Evolutionary conservation across 257 asterid species (phyloP), one percentile per base, ranked within the genome.

Genomic region (Solanum appendiculatum): DNA sequence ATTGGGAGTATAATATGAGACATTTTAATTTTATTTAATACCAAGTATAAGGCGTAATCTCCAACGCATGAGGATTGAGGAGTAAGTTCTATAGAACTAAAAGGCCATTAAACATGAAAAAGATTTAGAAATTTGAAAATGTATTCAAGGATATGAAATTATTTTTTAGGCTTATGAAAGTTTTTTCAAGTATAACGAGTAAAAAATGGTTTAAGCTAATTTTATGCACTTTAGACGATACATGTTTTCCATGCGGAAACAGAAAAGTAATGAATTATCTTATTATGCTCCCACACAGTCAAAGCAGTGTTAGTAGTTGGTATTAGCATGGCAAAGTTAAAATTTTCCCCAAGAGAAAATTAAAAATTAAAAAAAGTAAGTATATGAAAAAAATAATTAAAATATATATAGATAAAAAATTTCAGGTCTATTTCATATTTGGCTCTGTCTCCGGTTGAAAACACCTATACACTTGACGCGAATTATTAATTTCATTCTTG

Each of bases 381-480:
- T 21, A 8, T 8, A 20, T 56, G n/a, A 18, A 8, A 16, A 56
- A 48, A 56, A 21, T 20, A 51, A 4, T 1, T 2, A 15, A 48
- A 51, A 48, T 48, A 40, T 40, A 37, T 37, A 37, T 39, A 39
- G 8, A 42, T 42, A n/a, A n/a, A n/a, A n/a, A n/a, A n/a, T n/a
- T n/a, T n/a, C n/a, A n/a, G n/a, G n/a, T n/a, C n/a, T n/a, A n/a
- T n/a, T n/a, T n/a, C n/a, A n/a, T 11, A 44, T 12, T 2, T 44
- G 18, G 51, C 51, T 44, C 16, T 1, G 2, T 44, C 51, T 44
- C 51, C 51, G 2, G n/a, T 51, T 51, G 60, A 51, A 51, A 16
- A 51, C 0, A 51, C 1, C 7, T 51, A 0, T 51, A 51, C 2
- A 51, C 0, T 18, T 51, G 0, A 51, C 18, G 9, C 0, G 10